phyloP scores from a whole-genome alignment of 495 filamentous ascomycete genomes.

The Hypoxylon intermedium region DNA sequence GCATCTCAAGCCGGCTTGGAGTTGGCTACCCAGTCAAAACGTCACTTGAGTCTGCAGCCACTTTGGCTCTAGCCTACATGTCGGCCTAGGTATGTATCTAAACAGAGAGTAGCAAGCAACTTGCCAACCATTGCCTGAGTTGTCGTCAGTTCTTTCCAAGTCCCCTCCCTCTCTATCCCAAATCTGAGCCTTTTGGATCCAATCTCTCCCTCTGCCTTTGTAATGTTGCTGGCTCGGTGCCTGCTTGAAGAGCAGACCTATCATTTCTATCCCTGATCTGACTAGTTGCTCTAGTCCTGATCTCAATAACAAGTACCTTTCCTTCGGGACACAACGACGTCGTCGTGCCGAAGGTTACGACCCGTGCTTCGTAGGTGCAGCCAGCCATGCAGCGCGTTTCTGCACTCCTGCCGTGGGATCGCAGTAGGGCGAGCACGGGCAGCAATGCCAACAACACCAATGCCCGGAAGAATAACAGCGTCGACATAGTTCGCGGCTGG shows the following conservation, averaged over 20 bases:
- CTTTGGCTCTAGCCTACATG: constrained; percentile 21
- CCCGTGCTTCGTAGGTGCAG: constrained; percentile 30
- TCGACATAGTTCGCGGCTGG: constrained; percentile 56
- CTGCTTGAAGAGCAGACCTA: constrained; percentile 20
- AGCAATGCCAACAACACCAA: constrained; percentile 21
- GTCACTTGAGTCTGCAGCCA: constrained; percentile 33
- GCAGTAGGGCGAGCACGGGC: constrained; percentile 44
- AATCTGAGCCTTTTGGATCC: constrained; percentile 23
- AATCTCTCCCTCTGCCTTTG: constrained; percentile 9
- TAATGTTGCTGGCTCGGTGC: constrained; percentile 32
- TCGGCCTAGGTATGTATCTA: constrained; percentile 23
- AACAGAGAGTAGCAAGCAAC: background rate
- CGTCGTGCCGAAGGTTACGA: constrained; percentile 24
- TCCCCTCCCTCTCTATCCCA: constrained; percentile 12
- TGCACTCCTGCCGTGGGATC: constrained; percentile 59
- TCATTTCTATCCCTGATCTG: constrained; percentile 9
- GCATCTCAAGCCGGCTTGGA: constrained; percentile 35
- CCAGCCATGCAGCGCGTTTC: constrained; percentile 59
- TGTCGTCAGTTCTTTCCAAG: constrained; percentile 34
- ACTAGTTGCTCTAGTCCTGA: constrained; percentile 14
- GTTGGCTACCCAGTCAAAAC: constrained; percentile 35
- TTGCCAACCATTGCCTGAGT: constrained; percentile 25
- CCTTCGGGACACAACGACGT: constrained; percentile 18
- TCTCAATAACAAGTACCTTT: constrained; percentile 20
- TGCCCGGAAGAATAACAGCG: constrained; percentile 37